Percentiles rank a stretch among this genome's conserved stretches.
Conservation (phyloP, 257 asterid genomes). For the Paraleonurus japonicus region DNA sequence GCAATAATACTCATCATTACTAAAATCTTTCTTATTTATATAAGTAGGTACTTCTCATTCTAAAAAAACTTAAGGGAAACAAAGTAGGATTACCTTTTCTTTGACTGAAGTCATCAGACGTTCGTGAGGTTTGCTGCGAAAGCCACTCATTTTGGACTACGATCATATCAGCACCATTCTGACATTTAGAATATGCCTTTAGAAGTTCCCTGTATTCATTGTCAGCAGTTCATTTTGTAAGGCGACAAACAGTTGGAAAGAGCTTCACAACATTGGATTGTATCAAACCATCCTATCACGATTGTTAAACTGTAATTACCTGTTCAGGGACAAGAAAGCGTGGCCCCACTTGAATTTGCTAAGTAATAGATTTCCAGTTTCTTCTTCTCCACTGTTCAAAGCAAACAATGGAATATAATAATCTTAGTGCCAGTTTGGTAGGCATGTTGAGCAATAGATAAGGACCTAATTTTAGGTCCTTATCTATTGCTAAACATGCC, state of each 20-base stretch:
- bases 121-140: constrained; percentile 56
- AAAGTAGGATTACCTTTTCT: constrained; percentile 39
- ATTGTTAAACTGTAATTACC: constrained; percentile 33
- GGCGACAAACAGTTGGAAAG: neutral
- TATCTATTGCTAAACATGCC: too few species aligned
- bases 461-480: too few species aligned
- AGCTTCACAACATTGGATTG: neutral
- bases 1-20: neutral
- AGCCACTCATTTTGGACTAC: constrained; percentile 81
- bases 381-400: constrained; percentile 72
- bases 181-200: constrained; percentile 74
- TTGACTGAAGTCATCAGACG: constrained; percentile 24
- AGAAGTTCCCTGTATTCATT: constrained; percentile 67
- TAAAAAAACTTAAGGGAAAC: neutral
- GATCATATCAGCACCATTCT: constrained; percentile 67
- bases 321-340: constrained; percentile 86
- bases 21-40: too few species aligned
- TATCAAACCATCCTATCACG: neutral
- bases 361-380: constrained; percentile 70
- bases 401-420: constrained; percentile 11
- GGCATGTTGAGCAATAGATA: too few species aligned
- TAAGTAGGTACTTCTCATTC: neutral
- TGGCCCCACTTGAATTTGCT: constrained; percentile 99
- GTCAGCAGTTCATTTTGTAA: constrained; percentile 11
- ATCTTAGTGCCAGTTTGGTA: too few species aligned